Evolutionary conservation across 2,329 filamentous ascomycete genomes (phyloP).

Genomic region (Neofusicoccum umdonicola): DNA sequence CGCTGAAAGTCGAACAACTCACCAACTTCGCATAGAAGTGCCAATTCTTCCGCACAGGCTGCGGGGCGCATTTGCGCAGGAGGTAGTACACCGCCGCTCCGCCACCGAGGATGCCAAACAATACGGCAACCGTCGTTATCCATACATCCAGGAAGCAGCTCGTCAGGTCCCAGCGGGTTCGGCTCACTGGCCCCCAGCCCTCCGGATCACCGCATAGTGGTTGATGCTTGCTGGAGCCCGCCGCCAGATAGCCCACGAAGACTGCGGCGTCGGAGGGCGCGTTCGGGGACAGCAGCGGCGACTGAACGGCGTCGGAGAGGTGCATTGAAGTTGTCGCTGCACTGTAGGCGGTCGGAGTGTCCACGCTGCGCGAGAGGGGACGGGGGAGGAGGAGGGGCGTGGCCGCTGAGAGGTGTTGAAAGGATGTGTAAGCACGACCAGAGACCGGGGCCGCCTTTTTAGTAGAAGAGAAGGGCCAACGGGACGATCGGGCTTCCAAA

Average conservation of each 20-base stretch:
- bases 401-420: neutral
- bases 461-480: constrained; percentile 3
- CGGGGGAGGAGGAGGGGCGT: neutral
- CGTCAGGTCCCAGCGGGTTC: constrained; percentile 86
- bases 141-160: constrained; percentile 96
- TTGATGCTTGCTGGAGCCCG: constrained; percentile 51
- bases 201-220: constrained; percentile 84
- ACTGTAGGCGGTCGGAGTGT: neutral
- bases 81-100: constrained; percentile 77
- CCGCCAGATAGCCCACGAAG: constrained; percentile 54
- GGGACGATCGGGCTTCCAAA: constrained; percentile 11
- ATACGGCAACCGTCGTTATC: constrained; percentile 69
- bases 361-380: neutral
- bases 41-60: constrained; percentile 75
- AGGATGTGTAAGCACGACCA: constrained; percentile 6
- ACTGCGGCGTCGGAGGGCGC: constrained; percentile 23
- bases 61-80: constrained; percentile 64
- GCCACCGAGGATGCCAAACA: constrained; percentile 76
- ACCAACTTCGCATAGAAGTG: constrained; percentile 94
- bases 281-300: constrained; percentile 30
- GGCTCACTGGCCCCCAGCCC: constrained; percentile 93
- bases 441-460: constrained; percentile 2
- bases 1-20: constrained; percentile 29
- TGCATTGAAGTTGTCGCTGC: constrained; percentile 32
- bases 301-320: constrained; percentile 28